Evolutionary conservation across 345 rosid species (phyloP).

Genomic region (Populus tremula): DNA sequence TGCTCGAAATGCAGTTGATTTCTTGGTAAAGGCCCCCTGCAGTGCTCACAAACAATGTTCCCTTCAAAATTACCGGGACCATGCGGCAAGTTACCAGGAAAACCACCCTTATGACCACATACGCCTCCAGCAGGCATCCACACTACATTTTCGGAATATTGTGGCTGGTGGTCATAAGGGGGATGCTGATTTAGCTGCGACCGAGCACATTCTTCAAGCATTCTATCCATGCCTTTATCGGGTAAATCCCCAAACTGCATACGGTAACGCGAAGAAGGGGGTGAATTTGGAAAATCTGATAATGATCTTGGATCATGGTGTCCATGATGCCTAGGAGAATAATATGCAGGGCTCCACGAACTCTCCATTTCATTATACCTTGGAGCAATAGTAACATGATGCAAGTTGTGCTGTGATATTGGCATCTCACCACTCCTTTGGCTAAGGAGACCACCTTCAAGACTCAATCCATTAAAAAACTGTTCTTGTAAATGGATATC

Average conservation of each 20-base stretch:
- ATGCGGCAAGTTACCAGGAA: slow-evolving; percentile 68
- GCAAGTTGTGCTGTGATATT: slow-evolving; percentile 53
- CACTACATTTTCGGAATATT: slow-evolving; percentile 55
- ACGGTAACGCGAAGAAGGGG: slow-evolving; percentile 66
- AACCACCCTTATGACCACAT: slow-evolving; percentile 62
- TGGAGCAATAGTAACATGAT: slow-evolving; percentile 50
- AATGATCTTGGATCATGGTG: slow-evolving; percentile 64
- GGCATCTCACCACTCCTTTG: slow-evolving; percentile 58
- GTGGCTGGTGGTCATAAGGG: slow-evolving; percentile 52
- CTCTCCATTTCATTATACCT: slow-evolving; percentile 77
- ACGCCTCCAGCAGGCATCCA: slow-evolving; percentile 72
- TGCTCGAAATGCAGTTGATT: slow-evolving; percentile 66
- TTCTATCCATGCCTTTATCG: slow-evolving; percentile 58
- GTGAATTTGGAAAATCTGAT: slow-evolving; percentile 69
- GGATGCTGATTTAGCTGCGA: slow-evolving; percentile 57
- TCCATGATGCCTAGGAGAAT: slow-evolving; percentile 85
- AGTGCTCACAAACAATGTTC: slow-evolving; percentile 58
- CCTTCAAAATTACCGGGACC: slow-evolving; percentile 62
- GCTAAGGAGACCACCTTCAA: slow-evolving; percentile 56
- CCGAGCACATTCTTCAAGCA: slow-evolving; percentile 68
- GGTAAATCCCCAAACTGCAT: slow-evolving; percentile 63
- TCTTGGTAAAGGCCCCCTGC: slow-evolving; percentile 52
- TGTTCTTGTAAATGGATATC: slow-evolving; percentile 43
- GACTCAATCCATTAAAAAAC: slow-evolving; percentile 42
- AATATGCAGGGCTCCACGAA: slow-evolving; percentile 69